These are phyloP conservation scores for Exophiala lecanii-corni DNA, from an alignment of 2,329 filamentous ascomycete species.

Conservation along the genomic window DNA sequence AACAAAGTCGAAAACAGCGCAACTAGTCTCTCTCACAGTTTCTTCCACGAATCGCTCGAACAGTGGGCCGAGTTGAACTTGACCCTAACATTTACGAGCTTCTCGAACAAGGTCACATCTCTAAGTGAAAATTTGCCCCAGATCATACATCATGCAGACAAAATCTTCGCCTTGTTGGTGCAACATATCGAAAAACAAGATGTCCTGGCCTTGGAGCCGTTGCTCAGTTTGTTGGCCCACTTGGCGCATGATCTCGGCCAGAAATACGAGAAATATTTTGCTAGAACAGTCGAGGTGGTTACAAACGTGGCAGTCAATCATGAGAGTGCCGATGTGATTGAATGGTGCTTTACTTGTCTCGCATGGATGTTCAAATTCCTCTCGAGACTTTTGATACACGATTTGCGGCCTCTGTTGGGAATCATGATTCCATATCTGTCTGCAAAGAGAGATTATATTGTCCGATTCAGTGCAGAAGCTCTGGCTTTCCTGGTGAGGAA, in stretches of 20 bases:
- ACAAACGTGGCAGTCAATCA: constrained; percentile 72
- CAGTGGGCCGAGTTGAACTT: constrained; percentile 92
- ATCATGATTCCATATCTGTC: constrained; percentile 76
- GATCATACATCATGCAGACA: constrained; percentile 82
- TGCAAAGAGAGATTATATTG: constrained; percentile 78
- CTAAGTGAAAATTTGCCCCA: constrained; percentile 87
- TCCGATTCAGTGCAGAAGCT: constrained; percentile 88
- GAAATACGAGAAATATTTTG: constrained; percentile 85
- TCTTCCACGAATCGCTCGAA: constrained; percentile 75
- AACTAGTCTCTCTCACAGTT: constrained; percentile 68
- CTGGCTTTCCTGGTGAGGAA: constrained; percentile 92
- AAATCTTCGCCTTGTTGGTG: constrained; percentile 73
- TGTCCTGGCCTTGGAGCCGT: constrained; percentile 73
- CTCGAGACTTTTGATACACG: constrained; percentile 76
- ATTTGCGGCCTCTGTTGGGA: constrained; percentile 78
- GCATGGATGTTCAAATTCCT: constrained; percentile 98
- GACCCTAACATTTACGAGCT: constrained; percentile 71
- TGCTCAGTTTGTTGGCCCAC: constrained; percentile 82
- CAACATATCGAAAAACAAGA: constrained; percentile 74
- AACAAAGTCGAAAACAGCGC: constrained; percentile 67
- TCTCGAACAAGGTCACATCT: constrained; percentile 68
- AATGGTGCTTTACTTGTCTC: constrained; percentile 93
- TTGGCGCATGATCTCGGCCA: constrained; percentile 90
- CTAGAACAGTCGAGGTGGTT: constrained; percentile 67
- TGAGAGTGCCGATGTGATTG: constrained; percentile 80